Conservation (phyloP, 192 early-diverging fungal species). For the Entomortierella lignicola region DNA sequence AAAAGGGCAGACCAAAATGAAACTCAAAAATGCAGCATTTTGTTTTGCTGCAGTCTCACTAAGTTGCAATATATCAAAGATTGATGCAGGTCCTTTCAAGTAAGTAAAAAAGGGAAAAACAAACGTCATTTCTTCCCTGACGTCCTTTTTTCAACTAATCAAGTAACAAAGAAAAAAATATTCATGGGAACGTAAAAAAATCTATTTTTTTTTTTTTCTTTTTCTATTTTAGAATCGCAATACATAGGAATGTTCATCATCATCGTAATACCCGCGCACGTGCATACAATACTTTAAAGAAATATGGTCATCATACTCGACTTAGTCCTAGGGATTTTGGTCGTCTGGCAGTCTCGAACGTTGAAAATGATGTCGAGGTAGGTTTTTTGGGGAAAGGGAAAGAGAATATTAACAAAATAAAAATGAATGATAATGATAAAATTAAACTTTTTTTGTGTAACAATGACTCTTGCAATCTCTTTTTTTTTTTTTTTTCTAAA, state of each 20-base stretch:
- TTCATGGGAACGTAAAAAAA: no score
- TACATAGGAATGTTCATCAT: constrained; percentile 40
- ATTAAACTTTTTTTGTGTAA: no score
- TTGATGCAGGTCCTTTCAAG: neutral
- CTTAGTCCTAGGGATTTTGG: constrained; percentile 33
- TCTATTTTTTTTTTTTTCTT: neutral
- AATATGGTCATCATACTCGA: constrained; percentile 43
- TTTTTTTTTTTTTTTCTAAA: neutral
- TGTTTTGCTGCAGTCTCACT: neutral
- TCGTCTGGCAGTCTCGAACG: constrained; percentile 47
- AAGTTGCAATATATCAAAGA: neutral
- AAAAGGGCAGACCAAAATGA: neutral
- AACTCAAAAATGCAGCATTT: neutral
- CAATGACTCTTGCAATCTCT: no score
- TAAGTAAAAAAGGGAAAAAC: neutral
- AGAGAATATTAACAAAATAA: no score
- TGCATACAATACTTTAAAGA: constrained; percentile 32
- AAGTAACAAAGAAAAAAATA: no score
- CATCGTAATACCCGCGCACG: constrained; percentile 33
- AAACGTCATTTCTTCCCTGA: no score
- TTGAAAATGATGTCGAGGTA: constrained; percentile 57
- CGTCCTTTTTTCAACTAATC: no score
- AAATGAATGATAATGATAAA: no score
- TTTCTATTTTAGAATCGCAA: constrained; percentile 23
- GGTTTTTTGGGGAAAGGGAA: no score